These are phyloP conservation scores for Gnomoniopsis sp. DNA, from an alignment of 2,329 filamentous ascomycete species.

Conservation along the genomic window DNA sequence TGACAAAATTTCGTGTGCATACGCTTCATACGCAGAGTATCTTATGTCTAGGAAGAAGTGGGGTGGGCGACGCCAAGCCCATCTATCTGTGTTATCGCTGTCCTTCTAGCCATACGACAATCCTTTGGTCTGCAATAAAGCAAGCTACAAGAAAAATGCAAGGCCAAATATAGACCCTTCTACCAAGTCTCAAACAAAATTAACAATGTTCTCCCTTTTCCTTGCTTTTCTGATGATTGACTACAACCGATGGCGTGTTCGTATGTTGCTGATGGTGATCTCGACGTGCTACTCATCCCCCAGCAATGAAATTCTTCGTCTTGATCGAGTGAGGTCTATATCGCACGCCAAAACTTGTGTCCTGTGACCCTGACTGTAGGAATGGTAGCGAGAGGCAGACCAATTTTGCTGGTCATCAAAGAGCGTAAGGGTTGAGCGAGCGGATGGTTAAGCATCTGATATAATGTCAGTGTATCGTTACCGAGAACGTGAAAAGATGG, in stretches of 20 bases:
- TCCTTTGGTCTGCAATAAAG: background rate
- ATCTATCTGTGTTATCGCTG: background rate
- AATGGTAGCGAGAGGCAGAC: background rate
- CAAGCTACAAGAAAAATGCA: background rate
- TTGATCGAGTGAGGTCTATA: background rate
- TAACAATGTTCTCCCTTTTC: background rate
- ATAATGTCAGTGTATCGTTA: conserved; percentile 1
- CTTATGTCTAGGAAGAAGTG: background rate
- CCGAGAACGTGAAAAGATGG: conserved; percentile 32
- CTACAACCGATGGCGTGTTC: background rate
- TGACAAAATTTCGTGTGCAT: too few species aligned
- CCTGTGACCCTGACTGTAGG: background rate
- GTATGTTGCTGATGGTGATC: background rate
- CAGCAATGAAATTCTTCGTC: background rate
- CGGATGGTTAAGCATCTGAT: conserved; percentile 77
- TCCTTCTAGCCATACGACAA: background rate
- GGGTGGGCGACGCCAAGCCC: background rate
- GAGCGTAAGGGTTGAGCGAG: conserved; percentile 75
- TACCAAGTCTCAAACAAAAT: background rate
- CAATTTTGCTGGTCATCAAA: conserved; percentile 31
- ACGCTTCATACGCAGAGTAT: background rate
- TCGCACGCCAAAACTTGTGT: background rate
- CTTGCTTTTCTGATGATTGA: background rate
- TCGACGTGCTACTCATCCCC: background rate
- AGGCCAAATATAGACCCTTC: background rate